phyloP scores from a whole-genome alignment of 2,329 filamentous ascomycete genomes.

The Microdochium paspali region DNA sequence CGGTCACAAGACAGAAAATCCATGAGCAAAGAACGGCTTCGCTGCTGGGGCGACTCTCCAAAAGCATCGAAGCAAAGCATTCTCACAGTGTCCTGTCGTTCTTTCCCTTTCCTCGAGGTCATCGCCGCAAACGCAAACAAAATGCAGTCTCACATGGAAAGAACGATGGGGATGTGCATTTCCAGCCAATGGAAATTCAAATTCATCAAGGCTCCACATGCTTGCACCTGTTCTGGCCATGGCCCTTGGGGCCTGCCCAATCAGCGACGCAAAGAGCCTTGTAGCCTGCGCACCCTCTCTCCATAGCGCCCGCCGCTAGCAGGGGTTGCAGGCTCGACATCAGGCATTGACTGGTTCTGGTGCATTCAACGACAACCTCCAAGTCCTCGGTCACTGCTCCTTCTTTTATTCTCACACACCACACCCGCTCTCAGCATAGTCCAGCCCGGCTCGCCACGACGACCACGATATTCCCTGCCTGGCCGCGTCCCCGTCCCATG shows the following conservation, averaged over 20 bases:
- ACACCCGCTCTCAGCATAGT: not conserved
- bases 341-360: not conserved
- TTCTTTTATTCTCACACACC: not conserved
- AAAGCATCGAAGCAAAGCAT: too few species aligned
- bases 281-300: not conserved
- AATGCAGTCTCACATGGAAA: not conserved
- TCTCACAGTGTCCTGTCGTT: too few species aligned
- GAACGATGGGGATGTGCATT: not conserved
- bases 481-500: not conserved
- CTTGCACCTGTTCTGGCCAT: not conserved
- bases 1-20: too few species aligned
- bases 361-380: not conserved
- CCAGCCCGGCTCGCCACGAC: not conserved
- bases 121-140: not conserved
- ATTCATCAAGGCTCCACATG: not conserved
- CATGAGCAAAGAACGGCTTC: too few species aligned
- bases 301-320: not conserved
- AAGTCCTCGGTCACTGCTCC: not conserved
- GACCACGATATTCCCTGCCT: not conserved
- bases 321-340: not conserved
- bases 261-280: not conserved
- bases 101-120: too few species aligned
- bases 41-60: too few species aligned
- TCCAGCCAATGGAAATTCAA: not conserved
- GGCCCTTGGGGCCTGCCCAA: not conserved